Evolutionary conservation across 257 asterid genomes (phyloP), one percentile per base, ranked within the genome.

Genomic region (Solanum etuberosum): DNA sequence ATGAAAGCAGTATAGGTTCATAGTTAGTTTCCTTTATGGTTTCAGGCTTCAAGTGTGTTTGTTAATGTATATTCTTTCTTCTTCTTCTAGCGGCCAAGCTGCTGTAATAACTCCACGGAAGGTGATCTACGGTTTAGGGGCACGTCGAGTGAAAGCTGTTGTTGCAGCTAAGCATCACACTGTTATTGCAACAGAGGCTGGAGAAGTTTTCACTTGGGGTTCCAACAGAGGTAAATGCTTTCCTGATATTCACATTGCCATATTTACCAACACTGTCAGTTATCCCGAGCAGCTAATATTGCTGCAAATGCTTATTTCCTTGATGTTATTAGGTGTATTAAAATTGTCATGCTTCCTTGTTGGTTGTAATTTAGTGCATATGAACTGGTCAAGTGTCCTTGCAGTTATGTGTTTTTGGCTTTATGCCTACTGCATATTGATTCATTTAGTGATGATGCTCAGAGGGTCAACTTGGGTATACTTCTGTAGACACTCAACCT

Each of bases 151-250:
- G 77, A 94, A 91, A 91, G 97, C 95, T 87, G 87, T 97, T 76
- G 99, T 99, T 88, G 99, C 99, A 83, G 99, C 99, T 89, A 97
- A 97, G 91, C 99, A 97, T 92, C 99, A 97, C 91, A 95, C 99
- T 82, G 94, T 96, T 92, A 96, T 94, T 90, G 95, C 96, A 16
- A 95, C 99, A 12, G 97, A 97, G 89, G 92, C 96, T 86, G 99
- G 99, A 83, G 99, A 97, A 88, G 98, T 97, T 84, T 95, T 97
- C 86, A 95, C 99, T 38, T 97, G 99, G 99, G 99, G 99, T 87
- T 97, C 98, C 37, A 97, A 97, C 90, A 95, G 99, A 97, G 99
- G 99, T 97, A 91, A 87, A 27, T 3, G 29, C 16, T 48, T 85
- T 40, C 48, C 37, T 32, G 51, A 48, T 85, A 27, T 35, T 84